Evolutionary conservation across 1,284 basidiomycete species (phyloP).

Genomic region (Wolfiporia cocos): DNA sequence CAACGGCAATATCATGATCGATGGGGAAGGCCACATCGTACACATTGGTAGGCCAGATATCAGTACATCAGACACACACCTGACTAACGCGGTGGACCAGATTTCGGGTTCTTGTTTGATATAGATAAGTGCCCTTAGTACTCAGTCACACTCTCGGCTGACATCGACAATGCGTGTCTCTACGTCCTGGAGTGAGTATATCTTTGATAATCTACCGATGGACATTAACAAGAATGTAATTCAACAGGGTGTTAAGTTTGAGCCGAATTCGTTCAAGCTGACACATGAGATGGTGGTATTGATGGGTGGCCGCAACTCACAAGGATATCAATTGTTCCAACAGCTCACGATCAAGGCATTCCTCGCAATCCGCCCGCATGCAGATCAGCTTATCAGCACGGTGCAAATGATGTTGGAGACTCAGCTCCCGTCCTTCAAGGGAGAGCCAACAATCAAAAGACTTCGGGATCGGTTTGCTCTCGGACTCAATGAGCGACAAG

Average conservation of each 20-base stretch:
- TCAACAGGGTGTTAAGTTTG: conserved; percentile 89
- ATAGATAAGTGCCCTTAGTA: conserved; percentile 76
- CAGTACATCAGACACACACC: too few species aligned
- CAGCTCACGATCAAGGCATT: conserved; percentile 95
- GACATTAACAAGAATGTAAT: background rate
- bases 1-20: conserved; percentile 99
- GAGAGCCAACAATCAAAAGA: conserved; percentile 85
- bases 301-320: conserved; percentile 93
- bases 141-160: too few species aligned
- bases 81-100: too few species aligned
- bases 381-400: conserved; percentile 84
- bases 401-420: conserved; percentile 95
- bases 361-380: conserved; percentile 88
- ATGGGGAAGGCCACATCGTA: conserved; percentile 92
- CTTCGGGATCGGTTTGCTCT: conserved; percentile 86
- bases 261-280: conserved; percentile 96
- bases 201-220: background rate
- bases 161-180: conserved; percentile 20
- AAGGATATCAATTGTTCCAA: conserved; percentile 92
- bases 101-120: conserved; percentile 98
- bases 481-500: conserved; percentile 81
- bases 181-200: conserved; percentile 35
- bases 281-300: conserved; percentile 97
- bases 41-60: conserved; percentile 90
- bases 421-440: conserved; percentile 94